phyloP scores from a whole-genome alignment of 192 early-diverging fungal genomes.

The Linderina pennispora region DNA sequence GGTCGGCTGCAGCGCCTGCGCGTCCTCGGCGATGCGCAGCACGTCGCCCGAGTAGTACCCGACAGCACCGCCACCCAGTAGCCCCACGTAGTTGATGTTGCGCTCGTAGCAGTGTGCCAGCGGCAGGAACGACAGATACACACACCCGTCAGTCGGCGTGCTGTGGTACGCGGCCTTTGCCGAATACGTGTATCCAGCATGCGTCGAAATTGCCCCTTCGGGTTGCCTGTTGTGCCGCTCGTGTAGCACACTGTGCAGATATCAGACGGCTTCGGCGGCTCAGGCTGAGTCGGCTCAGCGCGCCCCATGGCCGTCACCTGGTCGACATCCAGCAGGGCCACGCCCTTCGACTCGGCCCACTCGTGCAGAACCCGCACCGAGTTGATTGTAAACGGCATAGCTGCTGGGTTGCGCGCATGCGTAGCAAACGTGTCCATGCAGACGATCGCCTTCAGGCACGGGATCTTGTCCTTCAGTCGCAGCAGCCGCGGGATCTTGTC shows the following conservation, averaged over 20 bases:
- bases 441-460: conserved; percentile 66
- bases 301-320: conserved; percentile 55
- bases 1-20: conserved; percentile 74
- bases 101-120: conserved; percentile 89
- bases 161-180: conserved; percentile 9
- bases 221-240: conserved; percentile 77
- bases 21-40: conserved; percentile 70
- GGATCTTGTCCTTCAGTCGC: conserved; percentile 48
- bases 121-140: conserved; percentile 77
- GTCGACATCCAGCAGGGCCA: conserved; percentile 52
- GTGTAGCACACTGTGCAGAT: conserved; percentile 75
- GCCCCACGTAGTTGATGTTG: conserved; percentile 44
- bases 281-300: conserved; percentile 43
- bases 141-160: conserved; percentile 1
- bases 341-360: conserved; percentile 58
- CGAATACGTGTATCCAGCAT: conserved; percentile 63
- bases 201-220: conserved; percentile 76
- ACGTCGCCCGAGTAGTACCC: conserved; percentile 70
- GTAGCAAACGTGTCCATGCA: conserved; percentile 61
- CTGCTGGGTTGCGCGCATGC: conserved; percentile 20
- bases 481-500: conserved; percentile 56
- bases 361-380: conserved; percentile 29
- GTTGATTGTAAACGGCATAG: conserved; percentile 31
- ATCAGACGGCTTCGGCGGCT: conserved; percentile 58
- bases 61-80: conserved; percentile 57